Evolutionary conservation across 805 yeast genomes (phyloP).

Genomic region (Priceomyces melissophilus): DNA sequence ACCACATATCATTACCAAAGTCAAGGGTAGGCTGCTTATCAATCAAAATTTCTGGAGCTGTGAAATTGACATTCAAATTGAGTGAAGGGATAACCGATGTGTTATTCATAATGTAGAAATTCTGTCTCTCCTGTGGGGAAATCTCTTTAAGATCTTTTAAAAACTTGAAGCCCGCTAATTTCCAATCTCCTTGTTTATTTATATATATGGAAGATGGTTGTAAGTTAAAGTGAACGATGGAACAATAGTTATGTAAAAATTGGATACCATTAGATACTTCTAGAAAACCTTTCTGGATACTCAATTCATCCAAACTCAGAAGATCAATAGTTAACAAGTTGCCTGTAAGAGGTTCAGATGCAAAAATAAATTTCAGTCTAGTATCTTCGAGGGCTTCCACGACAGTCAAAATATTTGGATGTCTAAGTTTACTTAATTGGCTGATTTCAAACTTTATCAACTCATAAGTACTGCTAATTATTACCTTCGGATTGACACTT

Average conservation of each 20-base stretch:
- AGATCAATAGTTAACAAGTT: conserved; percentile 50
- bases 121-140: conserved; percentile 46
- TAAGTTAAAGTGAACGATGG: conserved; percentile 71
- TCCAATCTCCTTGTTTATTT: conserved; percentile 91
- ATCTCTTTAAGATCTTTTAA: conserved; percentile 49
- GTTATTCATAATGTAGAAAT: conserved; percentile 63
- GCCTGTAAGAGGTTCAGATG: conserved; percentile 59
- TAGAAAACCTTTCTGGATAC: conserved; percentile 77
- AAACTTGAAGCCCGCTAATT: conserved; percentile 66
- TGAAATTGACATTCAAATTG: conserved; percentile 65
- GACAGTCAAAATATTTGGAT: conserved; percentile 80
- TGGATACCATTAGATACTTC: conserved; percentile 76
- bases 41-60: conserved; percentile 80
- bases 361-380: conserved; percentile 72
- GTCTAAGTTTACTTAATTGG: conserved; percentile 76
- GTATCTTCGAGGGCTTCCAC: conserved; percentile 91
- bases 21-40: conserved; percentile 54
- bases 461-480: conserved; percentile 61
- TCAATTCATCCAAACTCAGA: conserved; percentile 56
- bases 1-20: conserved; percentile 75
- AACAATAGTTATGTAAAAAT: conserved; percentile 76
- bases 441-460: conserved; percentile 64
- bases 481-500: conserved; percentile 42
- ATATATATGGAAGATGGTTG: conserved; percentile 76
- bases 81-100: conserved; percentile 80